Evolutionary conservation across 1,139 yeast genomes (phyloP).

Genomic region (Saccharomycopsis phalli): DNA sequence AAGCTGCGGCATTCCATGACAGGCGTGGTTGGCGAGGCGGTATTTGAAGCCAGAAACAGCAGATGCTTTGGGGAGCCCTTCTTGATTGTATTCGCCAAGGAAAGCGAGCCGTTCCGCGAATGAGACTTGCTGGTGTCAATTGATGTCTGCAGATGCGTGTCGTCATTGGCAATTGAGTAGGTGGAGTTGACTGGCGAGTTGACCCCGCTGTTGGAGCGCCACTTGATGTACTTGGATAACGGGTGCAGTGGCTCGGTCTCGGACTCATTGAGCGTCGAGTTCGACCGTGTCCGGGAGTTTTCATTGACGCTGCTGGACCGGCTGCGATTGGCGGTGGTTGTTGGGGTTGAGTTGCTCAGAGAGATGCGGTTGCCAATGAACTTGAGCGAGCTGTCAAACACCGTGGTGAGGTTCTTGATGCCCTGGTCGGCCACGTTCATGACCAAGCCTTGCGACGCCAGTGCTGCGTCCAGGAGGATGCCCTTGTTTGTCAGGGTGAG

Average conservation of each 20-base stretch:
- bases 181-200: constrained; percentile 5
- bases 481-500: not conserved
- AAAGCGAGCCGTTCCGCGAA: constrained; percentile 1
- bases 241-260: not conserved
- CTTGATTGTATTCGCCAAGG: constrained; percentile 2
- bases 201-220: constrained; percentile 8
- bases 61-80: not conserved
- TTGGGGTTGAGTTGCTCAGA: not conserved
- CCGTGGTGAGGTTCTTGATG: constrained; percentile 12
- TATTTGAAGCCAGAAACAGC: constrained; percentile 4
- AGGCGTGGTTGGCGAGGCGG: not conserved
- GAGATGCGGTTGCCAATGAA: constrained; percentile 17
- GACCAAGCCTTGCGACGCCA: constrained; percentile 13
- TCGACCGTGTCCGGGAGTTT: constrained; percentile 2
- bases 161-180: constrained; percentile 1
- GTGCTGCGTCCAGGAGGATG: constrained; percentile 5
- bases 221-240: constrained; percentile 10
- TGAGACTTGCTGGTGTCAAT: not conserved
- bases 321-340: not conserved
- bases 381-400: constrained; percentile 17
- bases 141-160: constrained; percentile 1
- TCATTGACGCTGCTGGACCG: not conserved
- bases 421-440: constrained; percentile 19
- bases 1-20: not conserved
- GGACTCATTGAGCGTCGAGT: constrained; percentile 4